Percentiles rank a stretch among this genome's conserved stretches.
phyloP scores from a whole-genome alignment of 176 grass and related monocot genomes.

The Carex pumila region DNA sequence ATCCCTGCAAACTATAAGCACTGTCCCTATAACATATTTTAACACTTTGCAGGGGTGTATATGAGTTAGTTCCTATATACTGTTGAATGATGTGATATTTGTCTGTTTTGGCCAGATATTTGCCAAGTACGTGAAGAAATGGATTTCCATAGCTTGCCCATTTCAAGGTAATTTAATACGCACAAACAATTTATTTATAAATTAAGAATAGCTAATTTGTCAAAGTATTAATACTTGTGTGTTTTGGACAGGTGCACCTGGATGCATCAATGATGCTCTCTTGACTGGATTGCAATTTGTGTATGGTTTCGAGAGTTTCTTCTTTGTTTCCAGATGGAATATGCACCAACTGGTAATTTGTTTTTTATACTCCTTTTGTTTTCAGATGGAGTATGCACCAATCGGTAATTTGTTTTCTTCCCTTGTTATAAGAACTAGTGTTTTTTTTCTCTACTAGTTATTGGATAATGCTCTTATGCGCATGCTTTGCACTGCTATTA shows the following conservation, averaged over 20 bases:
- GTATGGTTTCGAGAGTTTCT: slow-evolving; percentile 93
- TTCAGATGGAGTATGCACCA: slow-evolving; percentile 73
- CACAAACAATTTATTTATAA: background rate
- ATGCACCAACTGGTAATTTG: slow-evolving; percentile 95
- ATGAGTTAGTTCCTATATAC: background rate
- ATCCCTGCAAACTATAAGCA: background rate
- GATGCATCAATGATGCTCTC: slow-evolving; percentile 93
- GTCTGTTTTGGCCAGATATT: slow-evolving; percentile 43
- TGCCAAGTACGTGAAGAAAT: slow-evolving; percentile 77
- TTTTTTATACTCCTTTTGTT: slow-evolving; percentile 33
- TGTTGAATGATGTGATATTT: background rate
- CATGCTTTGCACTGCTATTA: background rate
- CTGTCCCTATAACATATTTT: background rate
- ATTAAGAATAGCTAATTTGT: background rate
- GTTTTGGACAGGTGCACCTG: slow-evolving; percentile 67
- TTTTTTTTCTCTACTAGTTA: background rate
- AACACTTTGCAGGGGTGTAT: background rate
- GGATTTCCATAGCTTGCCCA: slow-evolving; percentile 97
- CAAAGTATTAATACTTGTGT: background rate
- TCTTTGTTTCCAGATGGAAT: slow-evolving; percentile 91
- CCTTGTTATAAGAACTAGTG: background rate
- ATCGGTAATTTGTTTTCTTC: slow-evolving; percentile 36
- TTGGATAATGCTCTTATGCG: background rate
- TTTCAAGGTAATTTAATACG: slow-evolving; percentile 70
- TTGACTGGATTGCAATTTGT: slow-evolving; percentile 93